phyloP scores from a whole-genome alignment of 495 filamentous ascomycete species.

The Durotheca rogersii region DNA sequence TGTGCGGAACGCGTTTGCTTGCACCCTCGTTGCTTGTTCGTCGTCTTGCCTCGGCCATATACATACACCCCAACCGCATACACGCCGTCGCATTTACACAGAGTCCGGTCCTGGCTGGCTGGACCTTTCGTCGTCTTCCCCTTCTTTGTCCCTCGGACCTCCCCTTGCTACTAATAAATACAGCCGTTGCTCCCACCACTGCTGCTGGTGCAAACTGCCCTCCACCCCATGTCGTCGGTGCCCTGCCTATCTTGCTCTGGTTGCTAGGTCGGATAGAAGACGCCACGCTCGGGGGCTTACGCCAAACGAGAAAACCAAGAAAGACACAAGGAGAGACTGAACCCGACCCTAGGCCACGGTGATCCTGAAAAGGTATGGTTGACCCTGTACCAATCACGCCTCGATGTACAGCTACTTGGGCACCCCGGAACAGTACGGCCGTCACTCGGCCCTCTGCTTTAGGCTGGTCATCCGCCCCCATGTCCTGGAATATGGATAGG shows the following conservation, averaged over 20 bases:
- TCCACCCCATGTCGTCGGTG: too few species aligned
- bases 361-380: constrained; percentile 19
- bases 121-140: not conserved
- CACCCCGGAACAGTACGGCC: constrained; percentile 18
- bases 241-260: too few species aligned
- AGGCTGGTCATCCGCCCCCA: constrained; percentile 22
- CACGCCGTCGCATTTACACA: not conserved
- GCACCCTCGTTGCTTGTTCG: not conserved
- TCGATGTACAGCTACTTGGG: constrained; percentile 16
- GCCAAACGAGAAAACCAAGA: too few species aligned
- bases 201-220: too few species aligned
- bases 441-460: constrained; percentile 21
- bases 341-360: constrained; percentile 2
- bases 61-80: too few species aligned
- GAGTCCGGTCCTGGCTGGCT: not conserved
- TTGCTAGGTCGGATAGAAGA: too few species aligned
- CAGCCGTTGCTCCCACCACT: too few species aligned
- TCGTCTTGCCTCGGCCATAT: too few species aligned
- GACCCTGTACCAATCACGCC: not conserved
- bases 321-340: too few species aligned
- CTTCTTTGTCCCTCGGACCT: not conserved
- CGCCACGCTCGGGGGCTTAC: too few species aligned
- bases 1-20: not conserved
- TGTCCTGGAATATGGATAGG: constrained; percentile 18
- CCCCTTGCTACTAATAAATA: too few species aligned